Percentiles rank a stretch among this genome's conserved stretches.
These are phyloP conservation scores for Gracilariopsis chorda DNA, from an alignment of 23 red algal genomes.

Conservation along the genomic window DNA sequence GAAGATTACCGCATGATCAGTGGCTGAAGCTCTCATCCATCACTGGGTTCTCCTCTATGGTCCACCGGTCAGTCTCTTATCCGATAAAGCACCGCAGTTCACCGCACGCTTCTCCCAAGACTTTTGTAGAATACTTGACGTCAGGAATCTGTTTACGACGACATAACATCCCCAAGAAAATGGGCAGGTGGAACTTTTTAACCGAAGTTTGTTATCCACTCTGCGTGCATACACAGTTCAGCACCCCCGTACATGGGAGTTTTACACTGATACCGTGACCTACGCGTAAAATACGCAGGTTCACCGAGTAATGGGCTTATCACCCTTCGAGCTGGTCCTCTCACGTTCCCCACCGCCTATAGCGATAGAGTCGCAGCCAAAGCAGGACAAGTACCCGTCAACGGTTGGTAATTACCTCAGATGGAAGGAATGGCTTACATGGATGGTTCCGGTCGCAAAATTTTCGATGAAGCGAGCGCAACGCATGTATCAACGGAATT, in stretches of 20 bases:
- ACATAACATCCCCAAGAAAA: constrained; percentile 47
- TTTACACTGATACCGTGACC: background rate
- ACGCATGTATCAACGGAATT: no score
- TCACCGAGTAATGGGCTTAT: background rate
- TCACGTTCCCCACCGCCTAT: background rate
- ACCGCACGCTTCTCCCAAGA: constrained; percentile 15
- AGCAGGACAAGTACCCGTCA: no score
- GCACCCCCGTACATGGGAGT: background rate
- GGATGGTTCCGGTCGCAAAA: no score
- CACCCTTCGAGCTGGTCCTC: constrained; percentile 15
- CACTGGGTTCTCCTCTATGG: background rate
- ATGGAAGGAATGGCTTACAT: no score
- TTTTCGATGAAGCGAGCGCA: no score
- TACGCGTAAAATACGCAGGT: constrained; percentile 13
- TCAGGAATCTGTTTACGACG: constrained; percentile 9
- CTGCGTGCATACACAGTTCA: background rate
- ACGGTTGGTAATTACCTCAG: no score
- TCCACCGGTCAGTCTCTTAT: background rate
- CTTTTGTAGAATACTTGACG: constrained; percentile 1
- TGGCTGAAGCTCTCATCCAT: background rate
- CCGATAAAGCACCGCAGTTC: constrained; percentile 31
- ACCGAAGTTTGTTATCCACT: constrained; percentile 1
- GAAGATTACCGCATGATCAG: background rate
- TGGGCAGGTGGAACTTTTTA: constrained; percentile 15
- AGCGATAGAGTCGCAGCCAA: no score